Percentiles rank a stretch among this genome's conserved stretches.
Evolutionary conservation across 2,329 filamentous ascomycete genomes (phyloP).

Genomic region (Amauroascus verrucosus): DNA sequence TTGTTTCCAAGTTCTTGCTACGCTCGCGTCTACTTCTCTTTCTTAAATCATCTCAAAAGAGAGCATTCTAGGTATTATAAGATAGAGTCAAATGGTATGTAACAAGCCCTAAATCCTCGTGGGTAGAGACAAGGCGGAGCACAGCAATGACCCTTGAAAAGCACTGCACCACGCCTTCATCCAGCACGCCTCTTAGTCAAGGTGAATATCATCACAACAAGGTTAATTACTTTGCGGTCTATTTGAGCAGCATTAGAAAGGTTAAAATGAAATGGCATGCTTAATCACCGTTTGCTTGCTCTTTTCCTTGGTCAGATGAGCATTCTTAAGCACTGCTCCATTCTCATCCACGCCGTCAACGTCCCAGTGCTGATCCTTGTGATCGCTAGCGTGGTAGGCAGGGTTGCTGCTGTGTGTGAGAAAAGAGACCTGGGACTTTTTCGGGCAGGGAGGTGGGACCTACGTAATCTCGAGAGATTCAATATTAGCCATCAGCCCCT

Average conservation of each 20-base stretch:
- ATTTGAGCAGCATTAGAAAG: slow-evolving; percentile 9
- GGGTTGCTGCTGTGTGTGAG: slow-evolving; percentile 8
- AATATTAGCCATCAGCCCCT: background rate
- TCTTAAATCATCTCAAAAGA: background rate
- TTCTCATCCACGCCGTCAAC: slow-evolving; percentile 8
- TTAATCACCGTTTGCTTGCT: slow-evolving; percentile 8
- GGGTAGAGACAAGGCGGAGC: background rate
- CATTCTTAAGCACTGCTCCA: slow-evolving; percentile 11
- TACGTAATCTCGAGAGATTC: background rate
- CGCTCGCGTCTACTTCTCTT: background rate
- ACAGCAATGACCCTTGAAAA: background rate
- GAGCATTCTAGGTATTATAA: background rate
- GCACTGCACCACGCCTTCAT: background rate
- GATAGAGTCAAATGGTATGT: background rate
- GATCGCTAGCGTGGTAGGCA: slow-evolving; percentile 10
- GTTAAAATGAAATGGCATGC: slow-evolving; percentile 9
- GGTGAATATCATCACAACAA: background rate
- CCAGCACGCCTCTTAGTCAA: background rate
- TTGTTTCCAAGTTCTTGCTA: background rate
- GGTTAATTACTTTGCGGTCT: slow-evolving; percentile 9
- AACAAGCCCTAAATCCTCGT: background rate
- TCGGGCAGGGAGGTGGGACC: slow-evolving; percentile 5
- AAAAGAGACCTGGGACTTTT: slow-evolving; percentile 6
- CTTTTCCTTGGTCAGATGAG: slow-evolving; percentile 11
- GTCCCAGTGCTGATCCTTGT: slow-evolving; percentile 11